phyloP scores from a whole-genome alignment of 306 rosid species.

The Elaeagnus macrophylla region DNA sequence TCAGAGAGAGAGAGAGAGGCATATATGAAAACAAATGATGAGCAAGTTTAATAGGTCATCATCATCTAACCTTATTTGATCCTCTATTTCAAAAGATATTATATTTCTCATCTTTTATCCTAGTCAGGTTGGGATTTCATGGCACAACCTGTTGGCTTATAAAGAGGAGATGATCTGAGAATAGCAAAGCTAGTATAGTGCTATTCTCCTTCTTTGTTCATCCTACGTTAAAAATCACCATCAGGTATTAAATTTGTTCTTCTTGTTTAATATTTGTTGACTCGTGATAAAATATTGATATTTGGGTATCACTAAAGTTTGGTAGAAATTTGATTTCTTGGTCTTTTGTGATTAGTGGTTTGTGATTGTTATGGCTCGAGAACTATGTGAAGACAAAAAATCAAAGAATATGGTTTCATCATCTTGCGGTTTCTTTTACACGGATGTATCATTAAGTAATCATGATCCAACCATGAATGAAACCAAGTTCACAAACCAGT shows the following conservation, averaged over 20 bases:
- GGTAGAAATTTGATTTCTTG: no score
- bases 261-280: no score
- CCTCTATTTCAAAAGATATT: slow-evolving; percentile 55
- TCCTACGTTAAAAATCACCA: background rate
- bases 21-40: slow-evolving; percentile 33
- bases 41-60: slow-evolving; percentile 50
- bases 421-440: slow-evolving; percentile 42
- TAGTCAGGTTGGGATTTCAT: slow-evolving; percentile 35
- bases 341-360: no score
- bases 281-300: no score
- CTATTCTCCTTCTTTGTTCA: slow-evolving; percentile 6
- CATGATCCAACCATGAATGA: slow-evolving; percentile 26
- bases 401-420: slow-evolving; percentile 34
- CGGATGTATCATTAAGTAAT: slow-evolving; percentile 36
- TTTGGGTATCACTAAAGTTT: no score
- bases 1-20: slow-evolving; percentile 2
- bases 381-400: slow-evolving; percentile 38
- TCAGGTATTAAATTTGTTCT: background rate
- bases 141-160: slow-evolving; percentile 40
- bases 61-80: slow-evolving; percentile 55
- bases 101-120: slow-evolving; percentile 44
- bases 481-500: slow-evolving; percentile 48
- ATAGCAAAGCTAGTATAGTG: slow-evolving; percentile 12
- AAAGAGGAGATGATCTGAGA: slow-evolving; percentile 31
- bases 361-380: slow-evolving; percentile 34